Percentiles rank a stretch among this genome's conserved stretches.
Evolutionary conservation across 148 eudicot species (phyloP).

Genomic region (Pharnaceum exiguum): DNA sequence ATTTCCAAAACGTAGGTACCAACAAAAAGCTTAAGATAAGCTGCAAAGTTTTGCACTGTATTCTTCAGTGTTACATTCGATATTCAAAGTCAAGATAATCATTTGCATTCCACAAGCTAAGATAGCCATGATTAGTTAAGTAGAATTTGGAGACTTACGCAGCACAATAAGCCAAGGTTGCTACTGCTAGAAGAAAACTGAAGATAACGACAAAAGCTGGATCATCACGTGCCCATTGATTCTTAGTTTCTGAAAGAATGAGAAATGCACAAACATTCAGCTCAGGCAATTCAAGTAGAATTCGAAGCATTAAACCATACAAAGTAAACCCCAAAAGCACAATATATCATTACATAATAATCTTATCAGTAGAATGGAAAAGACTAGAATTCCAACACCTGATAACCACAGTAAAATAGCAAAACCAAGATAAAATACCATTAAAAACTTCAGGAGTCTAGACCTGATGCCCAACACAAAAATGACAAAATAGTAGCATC

Average conservation of each 20-base stretch:
- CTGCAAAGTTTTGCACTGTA: neutral
- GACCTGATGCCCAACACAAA: neutral
- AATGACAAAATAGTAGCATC: neutral
- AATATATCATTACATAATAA: neutral
- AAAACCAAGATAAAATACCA: too few relatives aligned
- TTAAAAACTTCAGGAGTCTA: too few relatives aligned
- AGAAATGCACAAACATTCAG: constrained; percentile 13
- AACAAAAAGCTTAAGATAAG: too few relatives aligned
- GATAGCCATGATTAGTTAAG: neutral
- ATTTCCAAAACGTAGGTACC: too few relatives aligned
- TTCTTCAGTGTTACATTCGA: neutral
- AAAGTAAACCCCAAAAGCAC: neutral
- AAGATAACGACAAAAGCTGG: constrained; percentile 97
- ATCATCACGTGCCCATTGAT: constrained; percentile 99
- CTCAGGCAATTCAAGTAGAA: neutral
- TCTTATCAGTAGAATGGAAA: too few relatives aligned
- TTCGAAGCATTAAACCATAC: neutral
- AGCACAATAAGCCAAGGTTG: constrained; percentile 84
- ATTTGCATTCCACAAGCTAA: neutral
- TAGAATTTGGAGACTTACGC: constrained; percentile 61
- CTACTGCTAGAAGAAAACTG: constrained; percentile 78
- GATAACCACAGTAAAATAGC: too few relatives aligned
- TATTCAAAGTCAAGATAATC: neutral
- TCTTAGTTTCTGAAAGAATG: constrained; percentile 83
- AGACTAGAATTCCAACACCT: too few relatives aligned